Conservation (phyloP, 805 yeast genomes). For the Lipomyces mesembrius region DNA sequence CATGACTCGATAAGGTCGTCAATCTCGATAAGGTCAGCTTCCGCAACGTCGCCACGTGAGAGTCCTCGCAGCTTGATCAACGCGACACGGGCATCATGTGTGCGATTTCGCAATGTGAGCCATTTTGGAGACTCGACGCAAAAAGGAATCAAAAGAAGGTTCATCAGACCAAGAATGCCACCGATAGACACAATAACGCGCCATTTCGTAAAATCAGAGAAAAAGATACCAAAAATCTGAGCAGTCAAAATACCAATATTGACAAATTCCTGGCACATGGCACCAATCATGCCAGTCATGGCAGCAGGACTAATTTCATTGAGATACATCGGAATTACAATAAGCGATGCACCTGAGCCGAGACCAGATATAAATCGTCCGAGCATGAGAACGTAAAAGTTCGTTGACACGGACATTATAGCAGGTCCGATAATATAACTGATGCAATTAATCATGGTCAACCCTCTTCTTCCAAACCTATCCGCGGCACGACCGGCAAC, state of each 20-base stretch:
- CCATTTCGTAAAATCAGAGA: conserved; percentile 75
- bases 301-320: conserved; percentile 76
- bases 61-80: conserved; percentile 48
- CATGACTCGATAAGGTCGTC: conserved; percentile 32
- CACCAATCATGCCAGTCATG: conserved; percentile 77
- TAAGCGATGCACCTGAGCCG: conserved; percentile 87
- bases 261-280: conserved; percentile 85
- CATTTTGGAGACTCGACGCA: conserved; percentile 83
- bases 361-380: conserved; percentile 84
- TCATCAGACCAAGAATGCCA: conserved; percentile 55
- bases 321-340: conserved; percentile 79
- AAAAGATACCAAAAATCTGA: conserved; percentile 70
- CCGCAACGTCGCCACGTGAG: conserved; percentile 33
- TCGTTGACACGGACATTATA: conserved; percentile 57
- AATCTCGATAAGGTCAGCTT: conserved; percentile 26
- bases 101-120: conserved; percentile 59
- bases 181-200: conserved; percentile 70
- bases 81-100: conserved; percentile 50
- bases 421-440: conserved; percentile 66
- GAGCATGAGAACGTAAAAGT: conserved; percentile 52
- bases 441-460: conserved; percentile 57
- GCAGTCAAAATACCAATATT: conserved; percentile 84
- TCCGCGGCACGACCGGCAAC: conserved; percentile 70
- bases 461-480: conserved; percentile 62
- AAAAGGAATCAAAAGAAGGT: conserved; percentile 51